Conservation (phyloP, 148 eudicot genomes). For the Diospyros lotus region DNA sequence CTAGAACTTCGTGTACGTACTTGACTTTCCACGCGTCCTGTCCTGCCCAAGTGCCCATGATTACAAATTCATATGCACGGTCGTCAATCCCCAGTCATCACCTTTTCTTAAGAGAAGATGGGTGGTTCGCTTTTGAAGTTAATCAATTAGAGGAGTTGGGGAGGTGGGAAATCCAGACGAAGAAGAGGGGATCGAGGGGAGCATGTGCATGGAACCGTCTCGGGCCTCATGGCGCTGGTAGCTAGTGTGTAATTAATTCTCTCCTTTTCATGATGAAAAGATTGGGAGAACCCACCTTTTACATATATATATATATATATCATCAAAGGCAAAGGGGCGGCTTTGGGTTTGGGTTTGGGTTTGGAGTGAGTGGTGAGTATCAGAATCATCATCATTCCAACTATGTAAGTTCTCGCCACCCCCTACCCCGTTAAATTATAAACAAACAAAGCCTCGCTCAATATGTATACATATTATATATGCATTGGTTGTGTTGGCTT, state of each 20-base stretch:
- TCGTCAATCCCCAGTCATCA: too few species aligned
- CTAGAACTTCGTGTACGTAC: too few species aligned
- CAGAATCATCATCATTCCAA: constrained; percentile 11
- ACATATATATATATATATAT: too few species aligned
- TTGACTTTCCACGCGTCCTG: too few species aligned
- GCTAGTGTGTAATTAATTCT: constrained; percentile 9
- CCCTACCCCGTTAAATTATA: background rate
- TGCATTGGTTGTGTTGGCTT: background rate
- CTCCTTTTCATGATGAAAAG: constrained; percentile 29
- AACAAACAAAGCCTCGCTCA: background rate
- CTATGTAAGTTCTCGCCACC: background rate
- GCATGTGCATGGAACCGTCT: constrained; percentile 26
- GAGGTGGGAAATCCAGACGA: constrained; percentile 12
- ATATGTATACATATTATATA: constrained; percentile 8
- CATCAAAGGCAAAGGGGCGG: too few species aligned
- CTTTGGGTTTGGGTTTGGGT: constrained; percentile 17
- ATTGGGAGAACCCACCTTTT: background rate
- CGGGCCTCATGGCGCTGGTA: too few species aligned
- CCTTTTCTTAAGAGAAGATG: too few species aligned
- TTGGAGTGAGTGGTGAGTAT: constrained; percentile 13
- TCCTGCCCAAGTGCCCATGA: too few species aligned
- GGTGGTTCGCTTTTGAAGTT: too few species aligned
- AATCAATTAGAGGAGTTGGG: too few species aligned
- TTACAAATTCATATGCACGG: too few species aligned
- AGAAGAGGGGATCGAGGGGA: constrained; percentile 27